A percentile compares a stretch with the other conserved stretches of the same genome.
These are phyloP conservation scores for Rhizoclosmatium globosum DNA, from an alignment of 192 early-diverging fungal species.

Conservation along the genomic window DNA sequence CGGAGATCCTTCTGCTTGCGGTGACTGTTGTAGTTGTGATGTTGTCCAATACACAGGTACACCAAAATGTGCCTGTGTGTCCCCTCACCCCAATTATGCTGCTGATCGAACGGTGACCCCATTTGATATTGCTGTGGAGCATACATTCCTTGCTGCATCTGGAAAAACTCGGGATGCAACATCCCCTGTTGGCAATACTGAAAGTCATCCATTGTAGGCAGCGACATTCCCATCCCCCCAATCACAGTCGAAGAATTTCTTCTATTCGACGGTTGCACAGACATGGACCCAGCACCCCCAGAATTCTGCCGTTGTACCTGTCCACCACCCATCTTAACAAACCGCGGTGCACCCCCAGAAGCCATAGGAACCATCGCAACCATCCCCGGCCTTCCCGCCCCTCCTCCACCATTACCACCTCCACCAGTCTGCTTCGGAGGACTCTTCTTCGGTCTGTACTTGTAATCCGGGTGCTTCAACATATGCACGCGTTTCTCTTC, in stretches of 20 bases:
- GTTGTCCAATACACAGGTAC: not conserved
- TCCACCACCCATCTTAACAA: not conserved
- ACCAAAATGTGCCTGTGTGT: not conserved
- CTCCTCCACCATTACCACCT: not conserved
- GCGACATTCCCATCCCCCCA: constrained; percentile 26
- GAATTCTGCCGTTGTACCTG: not conserved
- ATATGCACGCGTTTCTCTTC: constrained; percentile 61
- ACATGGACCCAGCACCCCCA: not conserved
- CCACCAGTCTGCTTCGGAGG: constrained; percentile 38
- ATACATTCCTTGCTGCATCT: not conserved
- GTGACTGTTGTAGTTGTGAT: not conserved
- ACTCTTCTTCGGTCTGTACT: constrained; percentile 62
- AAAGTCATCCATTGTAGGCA: constrained; percentile 24
- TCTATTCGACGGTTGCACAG: not conserved
- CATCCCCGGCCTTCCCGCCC: not conserved
- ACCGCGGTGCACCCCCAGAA: not conserved
- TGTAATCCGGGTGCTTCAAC: constrained; percentile 66
- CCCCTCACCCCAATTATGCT: not conserved
- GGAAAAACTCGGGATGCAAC: not conserved
- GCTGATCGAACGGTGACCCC: not conserved
- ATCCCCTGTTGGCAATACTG: not conserved
- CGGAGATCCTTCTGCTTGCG: too few relatives aligned
- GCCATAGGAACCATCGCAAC: not conserved
- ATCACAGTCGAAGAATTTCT: not conserved
- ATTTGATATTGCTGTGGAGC: not conserved